Percentiles rank a stretch among this genome's conserved stretches.
Conservation (phyloP, 345 rosid species). For the Eucalyptus dawsonii region DNA sequence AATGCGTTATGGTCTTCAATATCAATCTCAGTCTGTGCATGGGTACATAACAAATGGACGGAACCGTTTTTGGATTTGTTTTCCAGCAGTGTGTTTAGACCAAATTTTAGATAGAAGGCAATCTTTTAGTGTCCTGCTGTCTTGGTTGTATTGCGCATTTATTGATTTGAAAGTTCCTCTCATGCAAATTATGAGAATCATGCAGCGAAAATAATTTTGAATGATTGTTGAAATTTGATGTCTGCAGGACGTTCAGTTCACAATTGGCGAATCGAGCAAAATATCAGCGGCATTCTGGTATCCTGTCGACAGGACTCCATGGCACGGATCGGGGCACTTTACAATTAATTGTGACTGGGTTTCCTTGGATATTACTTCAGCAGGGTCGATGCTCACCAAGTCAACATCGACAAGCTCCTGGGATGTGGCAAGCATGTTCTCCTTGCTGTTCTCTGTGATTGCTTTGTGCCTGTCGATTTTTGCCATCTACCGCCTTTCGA, state of each 20-base stretch:
- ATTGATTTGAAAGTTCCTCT: not conserved
- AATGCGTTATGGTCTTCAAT: not conserved
- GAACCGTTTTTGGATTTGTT: not conserved
- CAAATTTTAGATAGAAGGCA: not conserved
- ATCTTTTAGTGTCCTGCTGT: not conserved
- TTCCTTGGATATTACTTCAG: conserved; percentile 44
- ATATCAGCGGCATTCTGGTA: conserved; percentile 95
- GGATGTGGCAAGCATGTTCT: conserved; percentile 38
- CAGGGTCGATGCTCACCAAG: conserved; percentile 13
- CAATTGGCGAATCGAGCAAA: conserved; percentile 50
- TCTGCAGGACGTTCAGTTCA: conserved; percentile 87
- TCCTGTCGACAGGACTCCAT: conserved; percentile 60
- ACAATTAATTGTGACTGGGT: conserved; percentile 78
- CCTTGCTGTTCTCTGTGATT: conserved; percentile 48
- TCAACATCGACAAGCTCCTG: conserved; percentile 23
- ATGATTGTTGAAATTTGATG: not conserved
- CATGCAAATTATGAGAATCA: not conserved
- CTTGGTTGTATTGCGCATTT: not conserved
- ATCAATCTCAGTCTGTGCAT: not conserved
- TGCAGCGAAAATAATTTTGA: not conserved
- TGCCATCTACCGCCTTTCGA: conserved; percentile 34
- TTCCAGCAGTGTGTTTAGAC: not conserved
- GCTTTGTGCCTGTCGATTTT: conserved; percentile 54
- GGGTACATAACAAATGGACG: not conserved
- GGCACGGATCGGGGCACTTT: conserved; percentile 93